These are phyloP conservation scores for Xerophyta viscosa DNA, from an alignment of 106 monocot genomes.

Conservation along the genomic window DNA sequence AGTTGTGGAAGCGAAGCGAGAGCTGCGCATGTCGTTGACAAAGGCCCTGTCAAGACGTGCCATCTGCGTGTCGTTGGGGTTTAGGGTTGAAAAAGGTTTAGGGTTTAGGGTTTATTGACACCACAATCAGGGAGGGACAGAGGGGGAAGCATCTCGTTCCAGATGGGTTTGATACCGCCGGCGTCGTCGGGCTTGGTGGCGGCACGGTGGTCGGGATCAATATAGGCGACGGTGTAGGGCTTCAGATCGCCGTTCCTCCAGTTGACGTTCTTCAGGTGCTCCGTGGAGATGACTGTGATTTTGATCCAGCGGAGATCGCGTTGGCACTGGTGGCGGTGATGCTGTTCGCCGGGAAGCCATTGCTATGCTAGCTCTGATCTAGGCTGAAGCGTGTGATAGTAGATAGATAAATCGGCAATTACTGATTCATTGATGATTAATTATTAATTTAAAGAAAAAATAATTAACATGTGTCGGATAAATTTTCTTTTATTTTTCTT, in stretches of 20 bases:
- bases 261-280: slow-evolving; percentile 99
- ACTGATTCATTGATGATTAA: too few species aligned
- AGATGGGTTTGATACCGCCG: slow-evolving; percentile 62
- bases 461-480: too few species aligned
- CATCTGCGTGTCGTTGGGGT: slow-evolving; percentile 84
- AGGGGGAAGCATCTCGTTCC: slow-evolving; percentile 81
- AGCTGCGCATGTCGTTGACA: too few species aligned
- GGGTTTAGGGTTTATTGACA: slow-evolving; percentile 12
- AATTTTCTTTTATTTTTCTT: too few species aligned
- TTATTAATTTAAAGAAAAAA: too few species aligned
- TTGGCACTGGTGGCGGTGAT: slow-evolving; percentile 5
- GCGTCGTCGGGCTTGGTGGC: slow-evolving; percentile 82
- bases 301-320: slow-evolving; percentile 23
- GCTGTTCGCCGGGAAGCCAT: slow-evolving; percentile 5
- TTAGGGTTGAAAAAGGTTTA: slow-evolving; percentile 91
- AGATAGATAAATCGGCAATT: too few species aligned
- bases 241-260: slow-evolving; percentile 87
- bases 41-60: too few species aligned
- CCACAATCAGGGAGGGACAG: slow-evolving; percentile 2
- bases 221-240: slow-evolving; percentile 81
- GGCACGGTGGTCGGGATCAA: slow-evolving; percentile 57
- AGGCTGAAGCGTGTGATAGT: too few species aligned
- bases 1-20: too few species aligned
- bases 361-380: too few species aligned
- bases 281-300: slow-evolving; percentile 61